phyloP scores from a whole-genome alignment of 345 rosid species.

The Eucalyptus marginata region DNA sequence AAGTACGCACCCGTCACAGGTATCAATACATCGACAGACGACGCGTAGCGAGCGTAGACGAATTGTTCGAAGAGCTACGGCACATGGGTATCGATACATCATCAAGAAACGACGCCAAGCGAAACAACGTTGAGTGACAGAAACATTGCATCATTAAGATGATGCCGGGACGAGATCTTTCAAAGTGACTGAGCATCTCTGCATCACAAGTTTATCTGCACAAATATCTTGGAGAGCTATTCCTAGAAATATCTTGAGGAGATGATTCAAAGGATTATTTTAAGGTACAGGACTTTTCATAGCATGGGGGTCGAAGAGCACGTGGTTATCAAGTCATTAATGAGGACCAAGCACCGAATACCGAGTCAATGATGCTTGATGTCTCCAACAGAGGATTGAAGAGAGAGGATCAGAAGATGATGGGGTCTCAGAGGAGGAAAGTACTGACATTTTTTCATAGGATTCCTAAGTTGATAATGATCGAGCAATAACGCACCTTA shows the following conservation, averaged over 20 bases:
- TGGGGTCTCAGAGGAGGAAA: background rate
- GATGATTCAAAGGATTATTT: background rate
- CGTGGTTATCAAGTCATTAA: background rate
- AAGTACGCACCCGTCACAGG: background rate
- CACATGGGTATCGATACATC: rapidly evolving
- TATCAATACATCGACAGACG: background rate
- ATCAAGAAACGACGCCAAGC: background rate
- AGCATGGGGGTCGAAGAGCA: background rate
- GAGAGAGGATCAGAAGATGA: background rate
- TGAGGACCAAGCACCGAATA: background rate
- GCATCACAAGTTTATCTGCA: background rate
- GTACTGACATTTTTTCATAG: background rate
- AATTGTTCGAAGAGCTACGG: background rate
- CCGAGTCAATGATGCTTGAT: background rate
- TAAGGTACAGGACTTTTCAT: background rate
- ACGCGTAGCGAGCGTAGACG: background rate
- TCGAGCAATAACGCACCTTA: background rate
- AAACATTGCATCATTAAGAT: background rate
- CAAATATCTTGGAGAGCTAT: background rate
- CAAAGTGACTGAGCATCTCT: background rate
- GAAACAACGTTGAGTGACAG: background rate
- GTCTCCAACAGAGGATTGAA: background rate
- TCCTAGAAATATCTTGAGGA: background rate
- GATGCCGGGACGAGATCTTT: background rate
- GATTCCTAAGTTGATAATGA: background rate